A percentile compares a stretch with the other conserved stretches of the same genome.
Conservation (phyloP, 371 early-diverging fungal genomes). For the Mortierella sp. region DNA sequence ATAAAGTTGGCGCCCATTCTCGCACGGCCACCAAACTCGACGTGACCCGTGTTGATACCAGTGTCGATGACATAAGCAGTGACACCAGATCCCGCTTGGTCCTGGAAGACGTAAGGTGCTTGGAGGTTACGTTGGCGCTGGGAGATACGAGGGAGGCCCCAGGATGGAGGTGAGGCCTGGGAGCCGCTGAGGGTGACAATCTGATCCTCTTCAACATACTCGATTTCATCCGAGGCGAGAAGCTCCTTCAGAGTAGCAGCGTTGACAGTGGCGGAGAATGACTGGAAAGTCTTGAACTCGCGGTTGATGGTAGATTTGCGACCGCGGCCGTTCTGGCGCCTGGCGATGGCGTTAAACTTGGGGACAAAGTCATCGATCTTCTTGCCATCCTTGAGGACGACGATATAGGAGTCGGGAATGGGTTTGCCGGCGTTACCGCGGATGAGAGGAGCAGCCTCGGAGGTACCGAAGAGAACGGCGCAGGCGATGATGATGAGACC, state of each 20-base stretch:
- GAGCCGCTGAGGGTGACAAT: conserved; percentile 30
- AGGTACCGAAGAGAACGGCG: conserved; percentile 22
- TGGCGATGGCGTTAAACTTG: conserved; percentile 37
- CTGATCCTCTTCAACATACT: conserved; percentile 47
- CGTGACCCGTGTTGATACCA: conserved; percentile 61
- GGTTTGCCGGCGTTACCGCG: conserved; percentile 27
- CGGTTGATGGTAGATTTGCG: conserved; percentile 27
- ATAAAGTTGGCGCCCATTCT: conserved; percentile 56
- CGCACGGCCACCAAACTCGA: conserved; percentile 65
- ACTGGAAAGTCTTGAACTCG: conserved; percentile 14
- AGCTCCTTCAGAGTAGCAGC: conserved; percentile 36
- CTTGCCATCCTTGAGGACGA: conserved; percentile 51
- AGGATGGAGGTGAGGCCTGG: conserved; percentile 50
- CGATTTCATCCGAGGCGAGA: conserved; percentile 40
- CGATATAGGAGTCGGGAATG: conserved; percentile 60
- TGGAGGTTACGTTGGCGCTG: conserved; percentile 56
- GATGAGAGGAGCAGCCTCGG: conserved; percentile 32
- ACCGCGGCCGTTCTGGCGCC: conserved; percentile 37
- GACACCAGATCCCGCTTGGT: conserved; percentile 58
- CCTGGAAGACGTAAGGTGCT: conserved; percentile 45
- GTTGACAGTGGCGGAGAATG: conserved; percentile 27
- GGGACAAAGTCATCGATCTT: conserved; percentile 12
- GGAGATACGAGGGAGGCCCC: conserved; percentile 68
- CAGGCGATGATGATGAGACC: conserved; percentile 36
- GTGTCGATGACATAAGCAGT: conserved; percentile 67